phyloP scores from a whole-genome alignment of 768 basidiomycete species.

The Phanerodontia chrysosporium region DNA sequence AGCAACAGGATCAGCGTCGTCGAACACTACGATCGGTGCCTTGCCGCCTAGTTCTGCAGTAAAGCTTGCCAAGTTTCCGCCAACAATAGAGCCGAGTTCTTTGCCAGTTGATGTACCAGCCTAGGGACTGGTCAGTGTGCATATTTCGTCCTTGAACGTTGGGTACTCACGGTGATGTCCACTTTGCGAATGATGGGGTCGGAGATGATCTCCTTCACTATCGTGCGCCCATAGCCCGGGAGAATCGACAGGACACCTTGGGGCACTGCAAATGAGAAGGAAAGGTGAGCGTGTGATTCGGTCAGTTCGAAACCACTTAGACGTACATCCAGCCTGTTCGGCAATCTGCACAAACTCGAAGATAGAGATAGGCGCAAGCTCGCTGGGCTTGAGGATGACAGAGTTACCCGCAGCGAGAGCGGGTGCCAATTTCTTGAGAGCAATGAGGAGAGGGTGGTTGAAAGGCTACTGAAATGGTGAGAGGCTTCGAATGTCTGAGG shows the following conservation, averaged over 20 bases:
- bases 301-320: neutral
- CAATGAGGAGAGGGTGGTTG: constrained; percentile 87
- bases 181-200: constrained; percentile 73
- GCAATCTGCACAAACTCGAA: constrained; percentile 72
- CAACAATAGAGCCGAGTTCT: constrained; percentile 67
- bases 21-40: constrained; percentile 77
- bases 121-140: constrained; percentile 29
- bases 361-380: constrained; percentile 78
- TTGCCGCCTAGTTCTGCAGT: constrained; percentile 89
- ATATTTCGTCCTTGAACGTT: neutral
- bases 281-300: neutral
- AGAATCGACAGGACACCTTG: constrained; percentile 68
- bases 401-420: constrained; percentile 83
- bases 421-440: constrained; percentile 84
- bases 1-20: constrained; percentile 68
- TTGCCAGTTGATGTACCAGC: constrained; percentile 78
- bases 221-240: constrained; percentile 63
- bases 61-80: constrained; percentile 66
- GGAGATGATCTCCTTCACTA: constrained; percentile 51
- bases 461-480: constrained; percentile 52
- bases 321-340: constrained; percentile 59
- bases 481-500: neutral
- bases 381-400: constrained; percentile 80
- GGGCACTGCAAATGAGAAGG: constrained; percentile 58
- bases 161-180: constrained; percentile 68